These are phyloP conservation scores for Dorcoceras hygrometricum DNA, from an alignment of 257 asterid species.

Conservation along the genomic window DNA sequence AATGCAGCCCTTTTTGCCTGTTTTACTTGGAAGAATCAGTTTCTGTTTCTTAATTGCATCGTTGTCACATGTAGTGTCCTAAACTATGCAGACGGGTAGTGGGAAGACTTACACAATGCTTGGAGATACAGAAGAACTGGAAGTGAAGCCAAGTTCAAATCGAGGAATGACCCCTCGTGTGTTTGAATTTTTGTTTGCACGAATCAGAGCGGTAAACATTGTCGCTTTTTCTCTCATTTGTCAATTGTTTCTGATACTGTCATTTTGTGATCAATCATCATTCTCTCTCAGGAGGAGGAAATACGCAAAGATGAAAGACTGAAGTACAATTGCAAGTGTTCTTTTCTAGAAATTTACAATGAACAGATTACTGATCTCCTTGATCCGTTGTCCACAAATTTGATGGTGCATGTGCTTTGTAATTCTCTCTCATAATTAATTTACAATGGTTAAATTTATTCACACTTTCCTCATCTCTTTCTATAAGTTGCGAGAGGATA, in stretches of 20 bases:
- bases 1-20: background rate
- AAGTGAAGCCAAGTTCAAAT: slow-evolving; percentile 66
- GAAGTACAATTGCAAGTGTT: slow-evolving; percentile 82
- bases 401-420: slow-evolving; percentile 56
- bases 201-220: slow-evolving; percentile 85
- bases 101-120: slow-evolving; percentile 99
- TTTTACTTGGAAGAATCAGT: background rate
- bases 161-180: slow-evolving; percentile 99
- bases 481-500: slow-evolving; percentile 82
- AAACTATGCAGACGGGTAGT: slow-evolving; percentile 80
- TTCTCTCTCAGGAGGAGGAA: slow-evolving; percentile 75
- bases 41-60: slow-evolving; percentile 13
- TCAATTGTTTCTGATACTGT: slow-evolving; percentile 15
- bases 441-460: slow-evolving; percentile 1
- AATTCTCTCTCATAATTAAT: slow-evolving; percentile 12
- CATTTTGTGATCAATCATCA: slow-evolving; percentile 15
- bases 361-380: slow-evolving; percentile 95
- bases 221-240: slow-evolving; percentile 16
- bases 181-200: slow-evolving; percentile 92
- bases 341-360: slow-evolving; percentile 90
- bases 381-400: slow-evolving; percentile 91
- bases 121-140: slow-evolving; percentile 80
- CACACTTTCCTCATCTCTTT: slow-evolving; percentile 27
- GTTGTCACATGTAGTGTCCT: background rate
- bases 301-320: slow-evolving; percentile 76